Evolutionary conservation across 2,329 filamentous ascomycete species (phyloP), one percentile per base, ranked within the genome.

Genomic region (Fusarium penzigii): DNA sequence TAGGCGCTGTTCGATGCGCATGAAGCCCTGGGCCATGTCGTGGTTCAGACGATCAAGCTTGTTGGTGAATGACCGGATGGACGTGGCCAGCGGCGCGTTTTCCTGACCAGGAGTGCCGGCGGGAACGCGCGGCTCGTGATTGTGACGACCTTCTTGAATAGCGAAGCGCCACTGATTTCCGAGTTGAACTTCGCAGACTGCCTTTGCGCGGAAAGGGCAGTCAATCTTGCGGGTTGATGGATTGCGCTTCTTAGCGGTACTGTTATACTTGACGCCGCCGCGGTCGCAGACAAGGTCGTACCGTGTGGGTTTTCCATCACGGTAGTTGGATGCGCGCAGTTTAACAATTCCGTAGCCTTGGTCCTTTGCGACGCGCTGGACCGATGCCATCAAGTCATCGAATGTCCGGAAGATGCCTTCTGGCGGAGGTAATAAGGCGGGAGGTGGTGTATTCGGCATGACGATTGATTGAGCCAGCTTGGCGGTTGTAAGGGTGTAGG

Each of bases 81-180:
- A 82, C 61, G 83, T 82, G 2, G 79, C 78, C 52, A 84, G 72
- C 1, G 82, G 81, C 5, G 81, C 79, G 63, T 80, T 82, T 64
- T 84, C 82, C 54, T 82, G 78, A 25, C 81, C 80, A 2, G 80
- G 77, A 2, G 76, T 75, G 36, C 78, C 79, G 16, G 80, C 77
- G 9, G 80, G 75, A 45, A 82, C 70, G 53, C 82, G 79, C 32
- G 82, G 78, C 60, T 85, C 82, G 64, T 85, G 82, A 66, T 85
- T 85, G 65, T 85, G 82, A 13, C 81, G 75, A n/a, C 75, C 68
- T 51, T 84, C 80, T 54, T 85, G 82, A 11, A 85, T 78, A 8
- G 78, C 79, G 56, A 85, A 85, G n/a, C 82, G 80, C 82, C 82
- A 85, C 68, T 84, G 82, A 55, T 85, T 83, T 40, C 78, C 78